Conservation (phyloP, 2,329 filamentous ascomycete genomes). For the Aspergillus hortae region DNA sequence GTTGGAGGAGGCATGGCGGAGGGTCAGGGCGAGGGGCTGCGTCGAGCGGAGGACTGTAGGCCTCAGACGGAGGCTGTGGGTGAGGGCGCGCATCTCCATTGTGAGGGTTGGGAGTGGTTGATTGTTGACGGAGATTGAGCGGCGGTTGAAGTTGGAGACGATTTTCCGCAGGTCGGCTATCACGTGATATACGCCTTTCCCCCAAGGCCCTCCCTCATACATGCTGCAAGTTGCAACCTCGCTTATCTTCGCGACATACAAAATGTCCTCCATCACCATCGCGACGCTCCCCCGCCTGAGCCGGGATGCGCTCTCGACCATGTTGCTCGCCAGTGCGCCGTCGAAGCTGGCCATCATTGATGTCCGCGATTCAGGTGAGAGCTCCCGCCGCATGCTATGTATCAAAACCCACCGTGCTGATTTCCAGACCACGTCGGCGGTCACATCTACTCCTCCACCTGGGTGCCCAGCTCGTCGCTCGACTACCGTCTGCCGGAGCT, state of each 20-base stretch:
- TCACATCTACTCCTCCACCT: slow-evolving; percentile 73
- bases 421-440: slow-evolving; percentile 83
- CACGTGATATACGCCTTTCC: slow-evolving; percentile 11
- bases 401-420: not conserved
- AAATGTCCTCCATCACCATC: slow-evolving; percentile 55
- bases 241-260: not conserved
- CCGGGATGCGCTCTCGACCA: slow-evolving; percentile 63
- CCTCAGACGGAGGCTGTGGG: slow-evolving; percentile 30
- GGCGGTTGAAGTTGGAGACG: not conserved
- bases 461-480: slow-evolving; percentile 70
- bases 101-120: slow-evolving; percentile 5
- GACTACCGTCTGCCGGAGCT: slow-evolving; percentile 77
- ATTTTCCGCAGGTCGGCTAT: slow-evolving; percentile 11
- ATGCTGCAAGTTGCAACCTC: too few species aligned
- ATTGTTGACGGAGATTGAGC: not conserved
- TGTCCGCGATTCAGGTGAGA: slow-evolving; percentile 72
- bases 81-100: slow-evolving; percentile 32
- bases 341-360: slow-evolving; percentile 70
- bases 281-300: slow-evolving; percentile 64
- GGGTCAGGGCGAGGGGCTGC: slow-evolving; percentile 14
- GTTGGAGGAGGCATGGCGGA: slow-evolving; percentile 23
- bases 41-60: slow-evolving; percentile 25
- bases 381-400: not conserved
- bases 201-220: not conserved
- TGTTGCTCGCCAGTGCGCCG: slow-evolving; percentile 54